Conservation (phyloP, 1,284 basidiomycete species). For the Pyrrhoderma noxium region DNA sequence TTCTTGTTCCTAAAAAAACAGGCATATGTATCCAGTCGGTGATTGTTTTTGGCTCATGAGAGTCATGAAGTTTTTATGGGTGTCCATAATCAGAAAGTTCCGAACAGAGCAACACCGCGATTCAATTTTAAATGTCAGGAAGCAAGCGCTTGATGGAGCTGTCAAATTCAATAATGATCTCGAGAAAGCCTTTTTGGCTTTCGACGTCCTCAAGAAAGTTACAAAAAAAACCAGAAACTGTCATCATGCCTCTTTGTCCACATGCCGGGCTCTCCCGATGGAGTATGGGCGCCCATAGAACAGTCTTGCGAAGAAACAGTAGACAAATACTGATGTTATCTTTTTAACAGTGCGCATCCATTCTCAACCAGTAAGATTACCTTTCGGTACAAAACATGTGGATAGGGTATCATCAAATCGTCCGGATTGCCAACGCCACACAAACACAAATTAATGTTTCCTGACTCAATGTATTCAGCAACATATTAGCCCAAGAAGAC, state of each 20-base stretch:
- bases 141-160: constrained; percentile 7
- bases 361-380: background rate
- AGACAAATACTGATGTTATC: background rate
- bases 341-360: background rate
- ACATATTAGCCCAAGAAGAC: constrained; percentile 17
- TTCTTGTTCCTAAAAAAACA: background rate
- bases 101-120: constrained; percentile 4
- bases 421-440: constrained; percentile 63
- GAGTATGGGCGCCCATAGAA: constrained; percentile 1
- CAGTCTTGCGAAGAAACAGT: background rate
- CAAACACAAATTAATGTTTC: constrained; percentile 71
- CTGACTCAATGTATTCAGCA: constrained; percentile 30
- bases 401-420: constrained; percentile 18
- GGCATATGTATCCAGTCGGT: background rate
- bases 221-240: background rate
- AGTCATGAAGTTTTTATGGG: background rate
- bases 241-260: background rate
- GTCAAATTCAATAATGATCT: constrained; percentile 1
- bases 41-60: constrained; percentile 2
- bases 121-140: constrained; percentile 5
- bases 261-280: background rate
- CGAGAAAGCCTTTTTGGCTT: constrained; percentile 17
- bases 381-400: constrained; percentile 11
- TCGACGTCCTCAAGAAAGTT: constrained; percentile 8
- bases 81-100: constrained; percentile 2